Evolutionary conservation across 192 early-diverging fungal genomes (phyloP).

Genomic region (Haplosporangium gracile): DNA sequence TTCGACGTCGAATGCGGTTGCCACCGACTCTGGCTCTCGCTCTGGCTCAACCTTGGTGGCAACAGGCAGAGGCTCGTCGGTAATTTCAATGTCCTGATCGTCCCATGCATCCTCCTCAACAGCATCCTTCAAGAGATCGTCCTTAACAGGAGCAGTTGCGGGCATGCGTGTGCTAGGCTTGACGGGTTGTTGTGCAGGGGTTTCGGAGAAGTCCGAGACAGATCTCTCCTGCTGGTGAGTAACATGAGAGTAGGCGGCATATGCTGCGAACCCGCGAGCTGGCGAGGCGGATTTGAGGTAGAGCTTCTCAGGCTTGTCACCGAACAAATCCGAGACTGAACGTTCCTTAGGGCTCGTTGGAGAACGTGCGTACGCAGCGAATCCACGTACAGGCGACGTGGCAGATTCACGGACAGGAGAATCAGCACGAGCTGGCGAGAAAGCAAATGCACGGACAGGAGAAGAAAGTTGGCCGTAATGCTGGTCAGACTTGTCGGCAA

Average conservation of each 20-base stretch:
- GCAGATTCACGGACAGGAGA: background rate
- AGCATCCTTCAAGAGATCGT: background rate
- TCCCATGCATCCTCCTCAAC: constrained; percentile 12
- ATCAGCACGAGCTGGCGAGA: background rate
- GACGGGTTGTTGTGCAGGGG: background rate
- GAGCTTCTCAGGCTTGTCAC: background rate
- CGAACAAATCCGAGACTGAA: background rate
- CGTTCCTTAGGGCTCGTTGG: background rate
- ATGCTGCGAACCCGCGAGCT: background rate
- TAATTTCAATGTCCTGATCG: background rate
- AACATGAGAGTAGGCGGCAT: background rate
- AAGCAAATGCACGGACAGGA: background rate
- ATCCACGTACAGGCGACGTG: background rate
- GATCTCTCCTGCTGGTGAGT: background rate
- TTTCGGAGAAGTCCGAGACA: background rate
- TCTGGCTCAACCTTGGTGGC: background rate
- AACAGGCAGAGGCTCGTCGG: background rate
- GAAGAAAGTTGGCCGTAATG: background rate
- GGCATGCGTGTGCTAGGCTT: background rate
- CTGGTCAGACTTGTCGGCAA: background rate
- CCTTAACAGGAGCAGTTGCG: background rate
- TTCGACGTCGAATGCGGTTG: background rate
- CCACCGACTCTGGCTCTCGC: background rate
- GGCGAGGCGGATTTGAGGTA: background rate
- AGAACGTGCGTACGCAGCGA: background rate